Evolutionary conservation across 2,329 filamentous ascomycete species (phyloP).

Genomic region (Colletotrichum liaoningense): DNA sequence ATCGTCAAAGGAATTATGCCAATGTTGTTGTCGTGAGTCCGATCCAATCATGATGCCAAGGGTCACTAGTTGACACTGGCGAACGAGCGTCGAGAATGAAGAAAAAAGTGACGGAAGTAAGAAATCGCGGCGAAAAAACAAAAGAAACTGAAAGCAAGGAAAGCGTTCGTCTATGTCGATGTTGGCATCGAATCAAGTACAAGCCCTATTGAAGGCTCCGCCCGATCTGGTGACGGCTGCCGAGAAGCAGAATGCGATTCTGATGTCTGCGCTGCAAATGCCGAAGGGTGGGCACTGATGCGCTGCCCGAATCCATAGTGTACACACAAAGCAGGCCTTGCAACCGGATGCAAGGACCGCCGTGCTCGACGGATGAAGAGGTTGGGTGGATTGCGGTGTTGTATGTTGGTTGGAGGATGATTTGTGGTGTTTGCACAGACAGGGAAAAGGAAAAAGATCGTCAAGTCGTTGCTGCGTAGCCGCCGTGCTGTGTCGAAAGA

Average conservation of each 20-base stretch:
- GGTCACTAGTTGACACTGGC: neutral
- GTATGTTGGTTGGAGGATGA: conserved; percentile 24
- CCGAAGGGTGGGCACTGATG: conserved; percentile 18
- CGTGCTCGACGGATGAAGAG: conserved; percentile 40
- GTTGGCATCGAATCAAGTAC: conserved; percentile 34
- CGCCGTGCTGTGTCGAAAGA: conserved; percentile 46
- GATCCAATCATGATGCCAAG: conserved; percentile 28
- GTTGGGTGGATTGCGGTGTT: conserved; percentile 23
- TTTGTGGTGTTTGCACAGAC: conserved; percentile 41
- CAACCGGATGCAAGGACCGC: conserved; percentile 45
- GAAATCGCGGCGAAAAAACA: conserved; percentile 11
- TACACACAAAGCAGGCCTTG: conserved; percentile 37
- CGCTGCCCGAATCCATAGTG: conserved; percentile 35
- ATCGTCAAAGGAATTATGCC: conserved; percentile 22
- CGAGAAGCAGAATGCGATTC: conserved; percentile 36
- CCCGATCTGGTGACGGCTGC: conserved; percentile 35
- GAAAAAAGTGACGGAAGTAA: conserved; percentile 2
- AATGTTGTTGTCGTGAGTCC: conserved; percentile 25
- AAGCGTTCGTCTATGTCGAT: conserved; percentile 37
- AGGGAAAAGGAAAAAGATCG: conserved; percentile 49
- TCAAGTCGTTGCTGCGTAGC: conserved; percentile 54
- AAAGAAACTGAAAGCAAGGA: conserved; percentile 8
- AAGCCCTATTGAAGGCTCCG: conserved; percentile 36
- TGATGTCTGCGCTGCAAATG: conserved; percentile 35
- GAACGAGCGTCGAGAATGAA: conserved; percentile 27